Conservation (phyloP, 495 filamentous ascomycete species). For the Annulohypoxylon maeteangense region DNA sequence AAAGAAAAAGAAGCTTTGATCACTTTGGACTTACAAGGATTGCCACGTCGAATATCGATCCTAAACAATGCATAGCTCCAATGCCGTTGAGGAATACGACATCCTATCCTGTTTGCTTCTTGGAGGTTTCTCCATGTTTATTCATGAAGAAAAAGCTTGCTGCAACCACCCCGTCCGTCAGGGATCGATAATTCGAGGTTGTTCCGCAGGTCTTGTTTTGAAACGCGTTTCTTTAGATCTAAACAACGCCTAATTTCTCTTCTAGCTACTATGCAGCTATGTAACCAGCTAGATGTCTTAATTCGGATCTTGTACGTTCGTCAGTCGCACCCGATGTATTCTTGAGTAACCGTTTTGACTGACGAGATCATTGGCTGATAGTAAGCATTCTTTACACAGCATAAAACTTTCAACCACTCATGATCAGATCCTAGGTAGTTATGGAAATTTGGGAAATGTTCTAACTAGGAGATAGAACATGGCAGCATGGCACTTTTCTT, state of each 20-base stretch:
- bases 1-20: constrained; percentile 1
- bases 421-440: not conserved
- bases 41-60: not conserved
- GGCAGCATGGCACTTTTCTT: not conserved
- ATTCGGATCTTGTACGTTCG: constrained; percentile 15
- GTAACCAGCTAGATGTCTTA: constrained; percentile 6
- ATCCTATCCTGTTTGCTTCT: constrained; percentile 7
- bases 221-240: constrained; percentile 34
- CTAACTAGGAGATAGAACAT: not conserved
- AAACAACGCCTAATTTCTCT: constrained; percentile 26
- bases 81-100: constrained; percentile 17
- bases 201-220: constrained; percentile 34
- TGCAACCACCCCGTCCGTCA: constrained; percentile 18
- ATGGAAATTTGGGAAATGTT: not conserved
- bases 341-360: not conserved
- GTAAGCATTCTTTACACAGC: not conserved
- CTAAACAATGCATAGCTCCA: not conserved
- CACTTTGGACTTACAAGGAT: not conserved
- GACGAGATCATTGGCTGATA: not conserved
- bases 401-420: not conserved
- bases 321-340: constrained; percentile 8
- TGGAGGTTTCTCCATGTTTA: not conserved
- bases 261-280: not conserved
- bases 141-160: constrained; percentile 31
- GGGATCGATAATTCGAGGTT: constrained; percentile 12